Evolutionary conservation across 129 eudicot species (phyloP).

Genomic region (Sambucus nigra): DNA sequence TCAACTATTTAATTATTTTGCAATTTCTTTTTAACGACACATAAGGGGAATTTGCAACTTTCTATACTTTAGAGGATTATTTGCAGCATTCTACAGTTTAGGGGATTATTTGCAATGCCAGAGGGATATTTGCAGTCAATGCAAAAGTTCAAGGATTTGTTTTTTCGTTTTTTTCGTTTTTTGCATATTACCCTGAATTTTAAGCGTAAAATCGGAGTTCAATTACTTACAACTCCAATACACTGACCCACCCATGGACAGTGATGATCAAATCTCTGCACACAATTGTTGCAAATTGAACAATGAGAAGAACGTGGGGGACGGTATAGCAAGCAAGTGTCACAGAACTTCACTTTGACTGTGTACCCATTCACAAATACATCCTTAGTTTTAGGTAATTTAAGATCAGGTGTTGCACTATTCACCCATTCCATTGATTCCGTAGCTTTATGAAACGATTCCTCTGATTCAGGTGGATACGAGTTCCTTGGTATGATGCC

Average conservation of each 20-base stretch:
- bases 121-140: not conserved
- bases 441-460: slow-evolving; percentile 6
- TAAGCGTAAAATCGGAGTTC: too few relatives aligned
- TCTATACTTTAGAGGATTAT: too few relatives aligned
- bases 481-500: slow-evolving; percentile 67
- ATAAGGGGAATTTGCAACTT: too few relatives aligned
- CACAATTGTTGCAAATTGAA: slow-evolving; percentile 84
- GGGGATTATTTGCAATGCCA: too few relatives aligned
- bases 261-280: slow-evolving; percentile 80
- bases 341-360: slow-evolving; percentile 61
- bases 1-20: too few relatives aligned
- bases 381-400: slow-evolving; percentile 59
- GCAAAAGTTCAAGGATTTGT: too few relatives aligned
- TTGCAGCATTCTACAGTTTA: too few relatives aligned
- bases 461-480: slow-evolving; percentile 35
- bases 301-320: slow-evolving; percentile 90
- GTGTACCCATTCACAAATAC: slow-evolving; percentile 54
- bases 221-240: slow-evolving; percentile 70
- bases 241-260: slow-evolving; percentile 99
- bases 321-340: slow-evolving; percentile 72
- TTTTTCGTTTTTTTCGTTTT: too few relatives aligned
- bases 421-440: slow-evolving; percentile 46
- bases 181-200: too few relatives aligned
- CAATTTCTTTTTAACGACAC: too few relatives aligned
- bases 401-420: slow-evolving; percentile 23